Evolutionary conservation across 2,329 filamentous ascomycete genomes (phyloP).

Genomic region (Trichoderma hamatum): DNA sequence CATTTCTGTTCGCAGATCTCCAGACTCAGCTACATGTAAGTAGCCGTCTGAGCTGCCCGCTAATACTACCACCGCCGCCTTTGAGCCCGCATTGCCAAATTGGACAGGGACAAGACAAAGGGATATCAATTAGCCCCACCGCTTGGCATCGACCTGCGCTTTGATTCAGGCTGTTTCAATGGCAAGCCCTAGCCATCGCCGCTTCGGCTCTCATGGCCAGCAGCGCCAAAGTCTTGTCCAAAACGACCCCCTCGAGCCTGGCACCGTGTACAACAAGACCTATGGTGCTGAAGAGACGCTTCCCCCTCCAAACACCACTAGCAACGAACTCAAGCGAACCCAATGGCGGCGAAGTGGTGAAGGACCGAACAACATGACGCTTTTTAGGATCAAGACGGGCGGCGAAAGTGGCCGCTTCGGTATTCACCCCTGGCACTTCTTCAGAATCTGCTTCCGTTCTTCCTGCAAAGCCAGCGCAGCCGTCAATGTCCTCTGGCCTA

Average conservation of each 20-base stretch:
- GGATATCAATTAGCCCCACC: conserved; percentile 11
- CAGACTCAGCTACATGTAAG: neutral
- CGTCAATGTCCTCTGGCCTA: conserved; percentile 54
- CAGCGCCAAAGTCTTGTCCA: conserved; percentile 5
- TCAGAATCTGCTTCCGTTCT: conserved; percentile 47
- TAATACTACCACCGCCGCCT: neutral
- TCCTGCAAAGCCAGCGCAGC: conserved; percentile 49
- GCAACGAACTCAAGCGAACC: conserved; percentile 6
- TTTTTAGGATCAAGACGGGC: conserved; percentile 29
- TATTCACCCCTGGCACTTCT: conserved; percentile 47
- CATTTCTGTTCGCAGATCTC: neutral
- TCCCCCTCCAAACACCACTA: conserved; percentile 4
- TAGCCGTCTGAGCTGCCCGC: neutral
- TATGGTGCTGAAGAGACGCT: conserved; percentile 9
- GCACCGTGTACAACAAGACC: conserved; percentile 1
- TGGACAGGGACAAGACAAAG: neutral
- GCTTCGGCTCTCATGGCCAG: conserved; percentile 14
- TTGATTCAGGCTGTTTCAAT: conserved; percentile 6
- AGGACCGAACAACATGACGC: conserved; percentile 2
- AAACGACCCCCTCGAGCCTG: conserved; percentile 2
- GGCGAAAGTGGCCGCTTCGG: conserved; percentile 51
- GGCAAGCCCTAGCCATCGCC: conserved; percentile 17
- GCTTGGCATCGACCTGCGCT: conserved; percentile 2
- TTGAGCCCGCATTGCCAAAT: neutral
- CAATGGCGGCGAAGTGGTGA: neutral